phyloP scores from a whole-genome alignment of 371 early-diverging fungal genomes.

The Saksenaea vasiformis region DNA sequence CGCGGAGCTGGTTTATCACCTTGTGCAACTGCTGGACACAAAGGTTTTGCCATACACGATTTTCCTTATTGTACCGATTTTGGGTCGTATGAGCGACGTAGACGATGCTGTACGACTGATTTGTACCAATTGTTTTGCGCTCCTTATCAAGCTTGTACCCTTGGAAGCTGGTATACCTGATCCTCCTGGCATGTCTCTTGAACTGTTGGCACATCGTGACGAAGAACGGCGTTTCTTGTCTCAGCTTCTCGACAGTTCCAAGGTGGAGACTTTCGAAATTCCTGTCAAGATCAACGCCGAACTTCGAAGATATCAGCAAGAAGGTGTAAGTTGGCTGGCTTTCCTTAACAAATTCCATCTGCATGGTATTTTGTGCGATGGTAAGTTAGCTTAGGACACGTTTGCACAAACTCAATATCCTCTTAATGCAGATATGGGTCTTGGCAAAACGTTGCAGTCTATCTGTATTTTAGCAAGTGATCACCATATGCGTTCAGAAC shows the following conservation, averaged over 20 bases:
- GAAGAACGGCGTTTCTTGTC: conserved; percentile 90
- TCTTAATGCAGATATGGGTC: conserved; percentile 86
- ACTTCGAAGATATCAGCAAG: conserved; percentile 94
- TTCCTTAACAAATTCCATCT: conserved; percentile 94
- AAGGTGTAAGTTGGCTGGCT: conserved; percentile 98
- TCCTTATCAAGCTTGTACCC: conserved; percentile 92
- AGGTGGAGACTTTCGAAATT: conserved; percentile 84
- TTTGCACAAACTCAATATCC: neutral
- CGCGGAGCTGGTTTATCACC: conserved; percentile 72
- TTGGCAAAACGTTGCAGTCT: conserved; percentile 98
- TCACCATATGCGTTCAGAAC: conserved; percentile 70
- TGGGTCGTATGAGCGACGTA: conserved; percentile 96
- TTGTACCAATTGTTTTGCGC: conserved; percentile 92
- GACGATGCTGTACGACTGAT: conserved; percentile 88
- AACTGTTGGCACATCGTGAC: conserved; percentile 76
- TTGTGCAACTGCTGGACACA: conserved; percentile 70
- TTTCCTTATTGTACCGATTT: conserved; percentile 94
- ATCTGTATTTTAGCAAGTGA: conserved; percentile 95
- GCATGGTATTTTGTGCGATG: conserved; percentile 98
- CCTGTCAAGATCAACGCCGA: conserved; percentile 92
- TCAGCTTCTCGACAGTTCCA: conserved; percentile 88
- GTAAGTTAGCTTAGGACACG: conserved; percentile 35
- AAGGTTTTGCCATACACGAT: conserved; percentile 92
- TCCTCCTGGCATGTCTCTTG: conserved; percentile 82
- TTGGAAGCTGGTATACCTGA: conserved; percentile 90